Conservation (phyloP, 257 asterid genomes). For the Jasminum sambac region DNA sequence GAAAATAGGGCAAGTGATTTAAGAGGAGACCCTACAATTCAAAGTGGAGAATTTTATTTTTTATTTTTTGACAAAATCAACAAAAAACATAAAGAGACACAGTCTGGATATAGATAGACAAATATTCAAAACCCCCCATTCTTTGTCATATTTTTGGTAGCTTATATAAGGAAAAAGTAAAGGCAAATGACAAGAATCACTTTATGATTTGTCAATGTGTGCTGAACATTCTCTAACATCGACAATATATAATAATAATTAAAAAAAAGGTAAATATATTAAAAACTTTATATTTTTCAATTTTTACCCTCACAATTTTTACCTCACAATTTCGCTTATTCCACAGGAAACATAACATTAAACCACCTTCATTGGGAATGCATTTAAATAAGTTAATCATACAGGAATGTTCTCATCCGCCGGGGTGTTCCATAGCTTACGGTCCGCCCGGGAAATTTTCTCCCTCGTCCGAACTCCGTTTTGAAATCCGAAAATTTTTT, state of each 20-base stretch:
- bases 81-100: constrained; percentile 44
- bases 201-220: constrained; percentile 27
- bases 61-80: constrained; percentile 35
- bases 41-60: constrained; percentile 19
- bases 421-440: too few species aligned
- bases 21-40: constrained; percentile 24
- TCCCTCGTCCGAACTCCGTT: too few species aligned
- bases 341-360: too few species aligned
- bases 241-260: not conserved
- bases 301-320: too few species aligned
- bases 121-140: constrained; percentile 22
- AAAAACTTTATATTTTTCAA: too few species aligned
- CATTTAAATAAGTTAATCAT: too few species aligned
- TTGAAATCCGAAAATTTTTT: too few species aligned
- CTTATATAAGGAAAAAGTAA: constrained; percentile 12
- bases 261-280: not conserved
- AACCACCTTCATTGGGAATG: too few species aligned
- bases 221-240: not conserved
- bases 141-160: constrained; percentile 5
- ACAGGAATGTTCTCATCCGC: too few species aligned
- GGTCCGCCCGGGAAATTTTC: too few species aligned
- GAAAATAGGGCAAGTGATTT: constrained; percentile 7
- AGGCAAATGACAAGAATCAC: constrained; percentile 40
- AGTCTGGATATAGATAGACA: constrained; percentile 36
- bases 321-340: too few species aligned